These are phyloP conservation scores for Herpetospermum pedunculosum DNA, from an alignment of 306 rosid species.

Conservation along the genomic window DNA sequence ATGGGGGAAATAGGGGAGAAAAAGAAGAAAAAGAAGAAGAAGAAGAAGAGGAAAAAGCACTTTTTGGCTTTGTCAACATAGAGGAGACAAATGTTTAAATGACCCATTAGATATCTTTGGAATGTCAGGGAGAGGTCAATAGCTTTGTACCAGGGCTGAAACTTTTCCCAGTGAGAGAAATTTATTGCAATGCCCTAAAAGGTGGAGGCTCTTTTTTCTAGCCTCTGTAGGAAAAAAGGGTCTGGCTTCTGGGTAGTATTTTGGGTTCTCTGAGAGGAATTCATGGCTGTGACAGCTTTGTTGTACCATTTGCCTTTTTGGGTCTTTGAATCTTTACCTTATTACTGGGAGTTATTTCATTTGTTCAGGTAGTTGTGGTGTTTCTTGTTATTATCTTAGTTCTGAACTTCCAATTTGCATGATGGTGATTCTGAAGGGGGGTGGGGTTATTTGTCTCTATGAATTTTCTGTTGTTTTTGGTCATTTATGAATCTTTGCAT, in stretches of 20 bases:
- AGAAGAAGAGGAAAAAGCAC: constrained; percentile 4
- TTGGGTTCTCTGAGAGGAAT: constrained; percentile 48
- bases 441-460: background rate
- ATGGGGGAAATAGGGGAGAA: background rate
- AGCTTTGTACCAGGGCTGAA: constrained; percentile 38
- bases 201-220: constrained; percentile 19
- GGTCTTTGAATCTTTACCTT: constrained; percentile 37
- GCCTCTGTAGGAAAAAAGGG: constrained; percentile 25
- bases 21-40: constrained; percentile 6
- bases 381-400: constrained; percentile 22
- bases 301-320: constrained; percentile 34
- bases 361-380: constrained; percentile 22
- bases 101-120: constrained; percentile 24
- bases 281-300: constrained; percentile 82
- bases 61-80: constrained; percentile 22
- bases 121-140: constrained; percentile 42
- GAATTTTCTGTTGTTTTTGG: background rate
- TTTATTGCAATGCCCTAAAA: constrained; percentile 41
- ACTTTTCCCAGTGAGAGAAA: constrained; percentile 16
- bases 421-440: constrained; percentile 12
- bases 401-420: constrained; percentile 24
- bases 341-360: constrained; percentile 37
- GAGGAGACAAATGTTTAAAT: constrained; percentile 18
- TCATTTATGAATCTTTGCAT: background rate
- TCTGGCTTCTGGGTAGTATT: constrained; percentile 40